phyloP scores from a whole-genome alignment of 2,329 filamentous ascomycete genomes.

The Cadophora sp. region DNA sequence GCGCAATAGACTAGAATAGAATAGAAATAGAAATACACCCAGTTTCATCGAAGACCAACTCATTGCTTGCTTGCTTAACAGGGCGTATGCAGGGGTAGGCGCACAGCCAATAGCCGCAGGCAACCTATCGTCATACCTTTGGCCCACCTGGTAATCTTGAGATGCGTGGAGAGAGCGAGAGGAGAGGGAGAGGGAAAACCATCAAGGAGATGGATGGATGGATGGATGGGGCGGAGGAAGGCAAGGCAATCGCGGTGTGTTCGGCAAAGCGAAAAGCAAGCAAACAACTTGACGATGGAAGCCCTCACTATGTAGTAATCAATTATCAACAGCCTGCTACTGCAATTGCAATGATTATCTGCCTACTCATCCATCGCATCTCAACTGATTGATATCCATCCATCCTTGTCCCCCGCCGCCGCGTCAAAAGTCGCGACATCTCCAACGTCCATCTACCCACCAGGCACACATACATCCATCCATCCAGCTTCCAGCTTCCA shows the following conservation, averaged over 20 bases:
- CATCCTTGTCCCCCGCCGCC: neutral
- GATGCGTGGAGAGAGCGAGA: neutral
- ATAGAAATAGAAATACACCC: too few relatives aligned
- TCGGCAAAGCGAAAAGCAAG: neutral
- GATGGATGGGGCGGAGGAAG: slow-evolving; percentile 3
- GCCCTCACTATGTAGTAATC: neutral
- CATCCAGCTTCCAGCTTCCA: too few relatives aligned
- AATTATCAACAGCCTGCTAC: neutral
- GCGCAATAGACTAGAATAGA: too few relatives aligned
- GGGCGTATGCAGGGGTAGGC: slow-evolving; percentile 9
- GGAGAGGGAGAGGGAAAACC: neutral
- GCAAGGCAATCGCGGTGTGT: neutral
- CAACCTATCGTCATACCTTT: neutral
- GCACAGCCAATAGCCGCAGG: neutral
- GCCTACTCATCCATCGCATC: neutral
- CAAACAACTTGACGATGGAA: neutral
- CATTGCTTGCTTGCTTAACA: neutral
- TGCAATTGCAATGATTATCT: too few relatives aligned
- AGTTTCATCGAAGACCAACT: too few relatives aligned
- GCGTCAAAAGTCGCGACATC: slow-evolving; percentile 13
- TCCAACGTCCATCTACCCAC: neutral
- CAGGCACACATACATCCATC: too few relatives aligned
- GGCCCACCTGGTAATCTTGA: neutral
- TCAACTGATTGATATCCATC: neutral
- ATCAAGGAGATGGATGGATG: neutral